Evolutionary conservation across 1,139 yeast species (phyloP), one percentile per base, ranked within the genome.

Genomic region (Arxiozyma slooffiae): DNA sequence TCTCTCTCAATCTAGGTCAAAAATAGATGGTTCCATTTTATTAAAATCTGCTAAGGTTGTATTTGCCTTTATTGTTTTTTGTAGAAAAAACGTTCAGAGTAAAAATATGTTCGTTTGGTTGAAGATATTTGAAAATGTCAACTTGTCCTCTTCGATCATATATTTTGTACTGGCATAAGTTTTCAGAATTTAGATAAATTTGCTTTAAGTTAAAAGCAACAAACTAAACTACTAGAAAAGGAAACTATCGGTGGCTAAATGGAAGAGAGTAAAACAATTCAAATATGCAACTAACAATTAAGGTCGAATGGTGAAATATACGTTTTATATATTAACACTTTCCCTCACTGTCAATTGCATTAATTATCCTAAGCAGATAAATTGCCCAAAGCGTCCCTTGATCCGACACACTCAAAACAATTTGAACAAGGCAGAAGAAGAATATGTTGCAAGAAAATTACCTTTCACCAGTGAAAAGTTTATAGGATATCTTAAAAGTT

Each of bases 351-450:
- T 16, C 16, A 14, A 22, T 7, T 40, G 30, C 18, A 14, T 40
- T 11, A 17, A 22, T 4, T 17, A 22, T n/a, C 80, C 80, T 4
- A 64, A 61, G 38, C 60, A 64, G 21, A 74, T 73, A 0, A 49
- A 62, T 18, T 78, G 82, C 57, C 80, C 81, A 1, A 51, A 64
- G 1, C 51, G 53, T 14, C 55, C 68, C 0, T 56, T 75, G 46
- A 59, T 77, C 37, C 64, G 81, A 56, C 20, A 18, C 51, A 23
- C 34, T 48, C 44, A 55, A 55, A 39, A 50, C 7, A 40, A 46
- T 4, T 34, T 56, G 16, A 55, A 60, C 45, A 21, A 36, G 8
- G 55, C 70, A 26, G 84, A 80, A 57, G 42, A 39, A 2, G 48
- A 53, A 0, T 79, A 78, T 50, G 62, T 79, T 1, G 40, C 45